Base-by-base conservation (phyloP, 1,139 yeast genomes). In the Meyerozyma sp. region DNA sequence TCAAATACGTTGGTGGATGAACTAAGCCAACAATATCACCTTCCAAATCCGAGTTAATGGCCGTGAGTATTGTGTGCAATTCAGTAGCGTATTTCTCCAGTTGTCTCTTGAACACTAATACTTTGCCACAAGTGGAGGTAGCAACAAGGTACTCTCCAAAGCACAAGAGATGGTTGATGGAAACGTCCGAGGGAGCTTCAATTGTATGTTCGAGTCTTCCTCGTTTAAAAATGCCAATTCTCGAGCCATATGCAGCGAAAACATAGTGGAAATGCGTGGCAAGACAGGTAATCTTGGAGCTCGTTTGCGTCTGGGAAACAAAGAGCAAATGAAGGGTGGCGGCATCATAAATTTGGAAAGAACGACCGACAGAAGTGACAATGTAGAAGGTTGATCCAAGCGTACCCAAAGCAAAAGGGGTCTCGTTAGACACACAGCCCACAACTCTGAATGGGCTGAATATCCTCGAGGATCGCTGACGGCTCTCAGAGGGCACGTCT, bases 331-430 rank as follows among this genome's bases (percentile, higher is more conserved):
- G 95, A 49, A 93, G 73, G 5, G 88, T 89, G 36, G 93, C 80
- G 13, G 96, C 96, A 67, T 93, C 98, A 58, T 87, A 94, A 32
- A 93, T 88, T 62, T 93, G 98, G 65, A 93, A 89, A 1, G 94
- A 78, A 46, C 81, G 75, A 5, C 97, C 98, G 25, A 93, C 96
- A 32, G 89, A 82, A 0, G 98, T 91, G 10, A 87, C 95, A 40
- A 89, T 80, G 55, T 91, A 85, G 57, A 86, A 91, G 1, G 95
- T 82, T 14, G 88, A 77, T 45, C 99, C 99, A 46, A 93, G 73
- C 1, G 93, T 81, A 27, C 98, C 95, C 29, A 90, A 71, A 9
- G 96, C 89, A 60, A 90, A 86, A 2, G 98, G 98, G 1, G 78
- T 74, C 28, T 81, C 84, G 57, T 89, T 88, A 29, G 89, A 73